Evolutionary conservation across 257 asterid species (phyloP).

Genomic region (Nemophila menziesii): DNA sequence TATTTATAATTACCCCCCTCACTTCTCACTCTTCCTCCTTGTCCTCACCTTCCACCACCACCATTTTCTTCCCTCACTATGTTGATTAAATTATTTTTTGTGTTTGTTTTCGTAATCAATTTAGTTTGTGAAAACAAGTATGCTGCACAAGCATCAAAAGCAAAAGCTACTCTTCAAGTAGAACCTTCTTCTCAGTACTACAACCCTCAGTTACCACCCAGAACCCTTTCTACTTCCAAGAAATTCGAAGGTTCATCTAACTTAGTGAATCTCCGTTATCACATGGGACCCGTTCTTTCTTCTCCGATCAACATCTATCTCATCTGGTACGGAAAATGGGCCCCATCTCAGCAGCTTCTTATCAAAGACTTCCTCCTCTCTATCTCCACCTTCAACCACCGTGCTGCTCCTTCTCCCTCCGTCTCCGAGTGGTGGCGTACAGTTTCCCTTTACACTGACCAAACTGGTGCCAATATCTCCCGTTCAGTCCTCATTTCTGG

Average conservation of each 20-base stretch:
- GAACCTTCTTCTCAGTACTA: slow-evolving; percentile 1
- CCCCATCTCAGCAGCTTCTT: slow-evolving; percentile 48
- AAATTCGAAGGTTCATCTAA: slow-evolving; percentile 77
- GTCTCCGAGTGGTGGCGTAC: slow-evolving; percentile 91
- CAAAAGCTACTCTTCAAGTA: neutral
- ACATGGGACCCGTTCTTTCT: slow-evolving; percentile 90
- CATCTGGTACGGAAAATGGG: slow-evolving; percentile 83
- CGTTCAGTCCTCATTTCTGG: slow-evolving; percentile 54
- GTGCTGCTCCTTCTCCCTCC: slow-evolving; percentile 50
- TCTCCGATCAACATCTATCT: slow-evolving; percentile 85
- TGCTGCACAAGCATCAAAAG: neutral
- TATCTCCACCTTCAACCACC: slow-evolving; percentile 41
- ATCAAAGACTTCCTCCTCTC: slow-evolving; percentile 76
- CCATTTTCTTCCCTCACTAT: neutral
- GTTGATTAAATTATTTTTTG: neutral
- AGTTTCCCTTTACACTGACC: slow-evolving; percentile 66
- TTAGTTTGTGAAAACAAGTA: neutral
- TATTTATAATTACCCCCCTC: neutral
- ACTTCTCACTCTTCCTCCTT: neutral
- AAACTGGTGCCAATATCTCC: slow-evolving; percentile 77
- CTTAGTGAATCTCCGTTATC: slow-evolving; percentile 69
- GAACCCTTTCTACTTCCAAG: slow-evolving; percentile 39
- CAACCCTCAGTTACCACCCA: slow-evolving; percentile 48
- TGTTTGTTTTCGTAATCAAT: too few relatives aligned
- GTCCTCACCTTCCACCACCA: neutral